These are phyloP conservation scores for Pseudogymnoascus sp. DNA, from an alignment of 2,329 filamentous ascomycete genomes.

Conservation along the genomic window DNA sequence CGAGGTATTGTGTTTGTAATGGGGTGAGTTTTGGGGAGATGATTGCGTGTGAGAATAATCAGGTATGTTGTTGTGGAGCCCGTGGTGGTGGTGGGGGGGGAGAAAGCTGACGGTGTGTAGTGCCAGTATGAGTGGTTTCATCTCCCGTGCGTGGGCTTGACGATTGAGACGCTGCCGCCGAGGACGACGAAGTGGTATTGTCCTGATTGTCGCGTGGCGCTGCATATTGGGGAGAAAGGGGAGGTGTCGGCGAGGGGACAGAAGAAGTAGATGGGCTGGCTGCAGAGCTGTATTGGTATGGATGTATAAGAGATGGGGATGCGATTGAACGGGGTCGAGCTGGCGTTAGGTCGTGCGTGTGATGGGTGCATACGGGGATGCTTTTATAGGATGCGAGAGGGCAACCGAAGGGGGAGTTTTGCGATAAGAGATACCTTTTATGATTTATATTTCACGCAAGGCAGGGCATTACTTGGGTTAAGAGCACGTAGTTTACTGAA, in stretches of 20 bases:
- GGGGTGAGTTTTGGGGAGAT: constrained; percentile 75
- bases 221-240: constrained; percentile 57
- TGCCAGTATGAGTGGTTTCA: constrained; percentile 85
- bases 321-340: neutral
- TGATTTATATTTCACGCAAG: neutral
- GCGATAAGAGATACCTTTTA: neutral
- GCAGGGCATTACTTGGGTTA: neutral
- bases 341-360: neutral
- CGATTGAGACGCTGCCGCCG: constrained; percentile 51
- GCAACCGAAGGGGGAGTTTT: neutral
- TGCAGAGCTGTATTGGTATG: neutral
- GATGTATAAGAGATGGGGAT: neutral
- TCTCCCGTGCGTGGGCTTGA: constrained; percentile 65
- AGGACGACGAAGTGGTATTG: constrained; percentile 80
- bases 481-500: neutral
- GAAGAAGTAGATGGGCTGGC: constrained; percentile 23
- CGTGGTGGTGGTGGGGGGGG: constrained; percentile 20
- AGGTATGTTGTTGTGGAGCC: constrained; percentile 39
- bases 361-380: neutral
- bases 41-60: constrained; percentile 74
- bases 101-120: constrained; percentile 28
- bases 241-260: constrained; percentile 42
- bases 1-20: constrained; percentile 70
- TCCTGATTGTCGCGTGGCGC: constrained; percentile 59
- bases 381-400: neutral